Conservation (phyloP, 129 eudicot genomes). For the Saposhnikovia divaricata region DNA sequence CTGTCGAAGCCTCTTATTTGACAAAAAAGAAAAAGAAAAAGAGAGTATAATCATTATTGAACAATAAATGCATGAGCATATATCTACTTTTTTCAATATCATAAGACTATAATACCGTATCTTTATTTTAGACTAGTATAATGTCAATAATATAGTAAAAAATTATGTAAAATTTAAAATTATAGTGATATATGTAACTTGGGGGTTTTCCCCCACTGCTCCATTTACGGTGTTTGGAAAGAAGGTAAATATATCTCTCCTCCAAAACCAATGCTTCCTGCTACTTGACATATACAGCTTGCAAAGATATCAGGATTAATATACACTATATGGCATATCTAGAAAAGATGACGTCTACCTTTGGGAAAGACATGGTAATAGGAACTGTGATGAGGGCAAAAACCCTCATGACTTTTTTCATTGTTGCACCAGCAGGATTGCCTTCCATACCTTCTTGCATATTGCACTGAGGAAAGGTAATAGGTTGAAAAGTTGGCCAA, state of each 20-base stretch:
- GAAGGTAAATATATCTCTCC: not conserved
- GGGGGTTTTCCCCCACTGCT: not conserved
- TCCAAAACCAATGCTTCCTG: not conserved
- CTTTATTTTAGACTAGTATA: not conserved
- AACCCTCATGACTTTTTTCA: slow-evolving; percentile 67
- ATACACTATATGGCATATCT: not conserved
- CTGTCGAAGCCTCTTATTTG: not conserved
- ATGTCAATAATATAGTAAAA: not conserved
- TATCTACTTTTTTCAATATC: not conserved
- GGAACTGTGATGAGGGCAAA: slow-evolving; percentile 76
- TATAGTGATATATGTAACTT: not conserved
- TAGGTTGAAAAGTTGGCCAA: not conserved
- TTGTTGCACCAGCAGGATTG: slow-evolving; percentile 64
- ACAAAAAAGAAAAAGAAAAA: not conserved
- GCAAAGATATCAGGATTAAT: not conserved
- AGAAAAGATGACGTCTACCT: slow-evolving; percentile 34
- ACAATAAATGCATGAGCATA: not conserved
- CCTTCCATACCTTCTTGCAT: slow-evolving; percentile 84
- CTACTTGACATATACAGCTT: not conserved
- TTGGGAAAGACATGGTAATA: slow-evolving; percentile 58
- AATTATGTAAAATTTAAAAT: not conserved
- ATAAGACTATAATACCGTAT: not conserved
- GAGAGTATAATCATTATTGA: not conserved
- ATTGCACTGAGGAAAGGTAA: slow-evolving; percentile 41
- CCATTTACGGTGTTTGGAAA: not conserved